These are phyloP conservation scores for Mucor velutinosus DNA, from an alignment of 371 early-diverging fungal genomes.

Conservation along the genomic window DNA sequence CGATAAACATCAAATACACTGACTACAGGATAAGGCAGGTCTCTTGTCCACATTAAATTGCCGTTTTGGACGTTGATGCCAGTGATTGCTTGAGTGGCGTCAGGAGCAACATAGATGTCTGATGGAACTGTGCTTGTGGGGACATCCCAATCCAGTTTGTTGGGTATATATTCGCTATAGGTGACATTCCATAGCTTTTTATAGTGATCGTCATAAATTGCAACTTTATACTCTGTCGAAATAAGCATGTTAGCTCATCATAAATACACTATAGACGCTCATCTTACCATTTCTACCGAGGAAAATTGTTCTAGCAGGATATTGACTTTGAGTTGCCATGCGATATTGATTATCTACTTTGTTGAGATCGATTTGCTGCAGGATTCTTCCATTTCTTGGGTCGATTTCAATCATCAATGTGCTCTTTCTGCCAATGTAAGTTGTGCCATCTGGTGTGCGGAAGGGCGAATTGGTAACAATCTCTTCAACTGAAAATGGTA, in stretches of 20 bases:
- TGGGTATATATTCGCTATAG: constrained; percentile 52
- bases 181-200: constrained; percentile 41
- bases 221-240: constrained; percentile 23
- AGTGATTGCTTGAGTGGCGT: constrained; percentile 33
- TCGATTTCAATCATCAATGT: constrained; percentile 74
- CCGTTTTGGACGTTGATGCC: constrained; percentile 38
- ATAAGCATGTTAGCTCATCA: neutral
- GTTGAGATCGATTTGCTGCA: constrained; percentile 55
- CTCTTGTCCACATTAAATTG: constrained; percentile 29
- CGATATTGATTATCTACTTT: constrained; percentile 18
- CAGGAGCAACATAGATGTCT: constrained; percentile 48
- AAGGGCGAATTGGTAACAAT: constrained; percentile 67
- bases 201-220: constrained; percentile 25
- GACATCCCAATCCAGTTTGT: constrained; percentile 39
- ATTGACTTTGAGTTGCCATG: constrained; percentile 25
- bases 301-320: constrained; percentile 39
- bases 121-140: constrained; percentile 26
- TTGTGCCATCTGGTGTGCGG: constrained; percentile 56
- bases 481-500: constrained; percentile 72
- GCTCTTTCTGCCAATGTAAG: constrained; percentile 70
- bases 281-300: constrained; percentile 47
- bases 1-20: constrained; percentile 47
- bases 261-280: neutral
- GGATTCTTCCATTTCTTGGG: constrained; percentile 65
- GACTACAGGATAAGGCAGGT: constrained; percentile 40